Conservation (phyloP, 345 rosid genomes). For the Populus simonii region DNA sequence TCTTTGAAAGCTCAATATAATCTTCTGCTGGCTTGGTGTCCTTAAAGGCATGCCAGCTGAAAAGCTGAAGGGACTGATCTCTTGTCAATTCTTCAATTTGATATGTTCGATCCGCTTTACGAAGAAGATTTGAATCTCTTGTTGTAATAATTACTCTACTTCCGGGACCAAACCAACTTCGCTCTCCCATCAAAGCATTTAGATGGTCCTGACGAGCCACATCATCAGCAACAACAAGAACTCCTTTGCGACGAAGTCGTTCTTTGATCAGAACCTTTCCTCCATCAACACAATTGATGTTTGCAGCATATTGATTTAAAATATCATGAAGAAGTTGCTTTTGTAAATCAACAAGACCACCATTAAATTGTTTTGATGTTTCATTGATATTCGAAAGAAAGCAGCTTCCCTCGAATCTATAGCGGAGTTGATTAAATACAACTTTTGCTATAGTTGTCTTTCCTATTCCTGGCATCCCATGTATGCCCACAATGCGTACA, state of each 20-base stretch:
- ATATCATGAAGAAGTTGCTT: not conserved
- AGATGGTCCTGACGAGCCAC: not conserved
- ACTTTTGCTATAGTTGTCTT: not conserved
- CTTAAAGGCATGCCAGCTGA: constrained; percentile 10
- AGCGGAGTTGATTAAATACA: not conserved
- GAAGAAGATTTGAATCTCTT: not conserved
- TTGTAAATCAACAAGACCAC: not conserved
- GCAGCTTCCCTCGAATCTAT: not conserved
- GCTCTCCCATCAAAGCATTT: constrained; percentile 2
- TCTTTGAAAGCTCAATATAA: not conserved
- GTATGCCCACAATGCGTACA: not conserved
- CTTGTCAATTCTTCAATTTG: not conserved
- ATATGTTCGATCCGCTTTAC: not conserved
- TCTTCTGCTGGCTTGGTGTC: not conserved
- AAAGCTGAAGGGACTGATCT: not conserved
- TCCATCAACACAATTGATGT: not conserved
- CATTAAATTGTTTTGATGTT: not conserved
- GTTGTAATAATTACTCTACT: constrained; percentile 13
- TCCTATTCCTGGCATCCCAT: not conserved
- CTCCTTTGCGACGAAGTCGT: not conserved
- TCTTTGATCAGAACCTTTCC: not conserved
- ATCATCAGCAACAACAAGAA: constrained; percentile 18
- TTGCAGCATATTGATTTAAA: not conserved
- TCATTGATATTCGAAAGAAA: not conserved
- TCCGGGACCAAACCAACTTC: not conserved